These are phyloP conservation scores for Mucor racemosus DNA, from an alignment of 371 early-diverging fungal species.

Conservation along the genomic window DNA sequence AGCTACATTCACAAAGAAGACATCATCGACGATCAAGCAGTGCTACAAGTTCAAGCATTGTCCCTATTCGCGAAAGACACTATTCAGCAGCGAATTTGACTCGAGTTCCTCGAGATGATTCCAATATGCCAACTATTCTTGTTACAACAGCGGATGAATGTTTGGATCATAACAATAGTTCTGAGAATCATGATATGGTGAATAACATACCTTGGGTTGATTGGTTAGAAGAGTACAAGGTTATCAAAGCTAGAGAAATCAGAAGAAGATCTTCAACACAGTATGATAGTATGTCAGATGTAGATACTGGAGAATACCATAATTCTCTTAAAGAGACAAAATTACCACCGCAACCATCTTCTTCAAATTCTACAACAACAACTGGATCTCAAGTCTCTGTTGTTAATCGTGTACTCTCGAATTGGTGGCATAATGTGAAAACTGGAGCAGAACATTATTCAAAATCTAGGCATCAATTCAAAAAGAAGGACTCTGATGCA, in stretches of 20 bases:
- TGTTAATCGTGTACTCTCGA: slow-evolving; percentile 21
- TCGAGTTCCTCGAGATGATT: slow-evolving; percentile 25
- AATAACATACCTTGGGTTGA: slow-evolving; percentile 54
- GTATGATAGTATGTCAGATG: slow-evolving; percentile 7
- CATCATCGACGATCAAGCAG: slow-evolving; percentile 16
- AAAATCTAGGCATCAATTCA: slow-evolving; percentile 5
- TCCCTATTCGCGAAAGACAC: not conserved
- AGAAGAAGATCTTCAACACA: slow-evolving; percentile 31
- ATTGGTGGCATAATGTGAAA: slow-evolving; percentile 39
- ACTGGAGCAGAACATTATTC: slow-evolving; percentile 31
- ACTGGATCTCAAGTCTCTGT: slow-evolving; percentile 7
- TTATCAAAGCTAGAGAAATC: slow-evolving; percentile 36
- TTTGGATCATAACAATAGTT: not conserved
- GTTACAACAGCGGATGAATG: slow-evolving; percentile 35
- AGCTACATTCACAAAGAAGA: not conserved
- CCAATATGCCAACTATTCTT: slow-evolving; percentile 43
- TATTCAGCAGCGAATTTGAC: slow-evolving; percentile 13
- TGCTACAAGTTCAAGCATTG: slow-evolving; percentile 9
- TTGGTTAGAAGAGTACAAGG: slow-evolving; percentile 58
- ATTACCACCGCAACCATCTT: not conserved
- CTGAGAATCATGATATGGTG: slow-evolving; percentile 20
- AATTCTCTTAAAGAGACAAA: not conserved
- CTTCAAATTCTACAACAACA: not conserved
- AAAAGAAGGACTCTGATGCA: not conserved
- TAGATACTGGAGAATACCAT: not conserved